A percentile compares a stretch with the other conserved stretches of the same genome.
Conservation (phyloP, 805 yeast species). For the Torulaspora quercuum region DNA sequence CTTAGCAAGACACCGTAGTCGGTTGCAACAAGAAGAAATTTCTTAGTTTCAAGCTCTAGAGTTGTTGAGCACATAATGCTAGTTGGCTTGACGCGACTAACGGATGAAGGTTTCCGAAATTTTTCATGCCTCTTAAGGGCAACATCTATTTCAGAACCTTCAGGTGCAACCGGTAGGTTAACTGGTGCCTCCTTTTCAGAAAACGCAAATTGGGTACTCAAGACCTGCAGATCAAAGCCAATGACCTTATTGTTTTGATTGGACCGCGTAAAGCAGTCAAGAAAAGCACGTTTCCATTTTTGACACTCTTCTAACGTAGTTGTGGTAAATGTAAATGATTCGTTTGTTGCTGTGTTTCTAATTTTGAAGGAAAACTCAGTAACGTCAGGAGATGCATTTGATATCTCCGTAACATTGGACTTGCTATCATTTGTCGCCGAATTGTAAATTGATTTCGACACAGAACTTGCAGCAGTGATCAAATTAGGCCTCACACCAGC, state of each 20-base stretch:
- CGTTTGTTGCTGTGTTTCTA: slow-evolving; percentile 55
- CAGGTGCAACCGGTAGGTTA: slow-evolving; percentile 51
- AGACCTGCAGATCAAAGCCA: slow-evolving; percentile 51
- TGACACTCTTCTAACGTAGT: slow-evolving; percentile 49
- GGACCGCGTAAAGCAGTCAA: slow-evolving; percentile 46
- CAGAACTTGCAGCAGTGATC: slow-evolving; percentile 23
- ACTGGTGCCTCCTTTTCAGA: slow-evolving; percentile 49
- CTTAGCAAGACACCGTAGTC: slow-evolving; percentile 59
- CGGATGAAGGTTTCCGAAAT: slow-evolving; percentile 17
- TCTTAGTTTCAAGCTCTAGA: slow-evolving; percentile 45
- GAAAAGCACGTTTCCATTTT: slow-evolving; percentile 54
- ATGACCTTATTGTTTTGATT: slow-evolving; percentile 42
- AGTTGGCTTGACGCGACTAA: slow-evolving; percentile 34
- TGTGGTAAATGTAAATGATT: slow-evolving; percentile 51
- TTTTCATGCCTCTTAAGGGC: slow-evolving; percentile 38
- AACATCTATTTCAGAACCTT: slow-evolving; percentile 49
- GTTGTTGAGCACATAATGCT: slow-evolving; percentile 44
- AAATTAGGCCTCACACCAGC: slow-evolving; percentile 26
- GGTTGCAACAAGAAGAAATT: slow-evolving; percentile 56
- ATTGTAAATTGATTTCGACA: slow-evolving; percentile 19
- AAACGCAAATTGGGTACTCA: slow-evolving; percentile 64
- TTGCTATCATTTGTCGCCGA: slow-evolving; percentile 6
- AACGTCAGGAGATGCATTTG: slow-evolving; percentile 17
- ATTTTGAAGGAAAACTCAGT: slow-evolving; percentile 44
- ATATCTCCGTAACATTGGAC: slow-evolving; percentile 15